A percentile compares a stretch with the other conserved stretches of the same genome.
Conservation (phyloP, 2,329 filamentous ascomycete genomes). For the Hypoxylon sp. region DNA sequence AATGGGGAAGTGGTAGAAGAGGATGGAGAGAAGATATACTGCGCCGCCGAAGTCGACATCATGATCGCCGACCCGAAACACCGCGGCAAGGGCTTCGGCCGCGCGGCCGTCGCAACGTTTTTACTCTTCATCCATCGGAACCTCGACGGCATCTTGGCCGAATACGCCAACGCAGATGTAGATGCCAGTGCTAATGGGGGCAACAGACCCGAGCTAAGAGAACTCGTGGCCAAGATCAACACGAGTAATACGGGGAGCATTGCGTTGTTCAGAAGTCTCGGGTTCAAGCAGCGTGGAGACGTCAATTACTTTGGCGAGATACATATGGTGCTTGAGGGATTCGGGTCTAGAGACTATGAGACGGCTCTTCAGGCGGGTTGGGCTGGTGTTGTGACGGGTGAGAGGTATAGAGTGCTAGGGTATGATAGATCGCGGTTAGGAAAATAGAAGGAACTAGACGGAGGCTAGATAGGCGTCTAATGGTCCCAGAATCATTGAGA, state of each 20-base stretch:
- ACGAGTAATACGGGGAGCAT: constrained; percentile 68
- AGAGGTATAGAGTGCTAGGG: constrained; percentile 38
- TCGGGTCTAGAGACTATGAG: constrained; percentile 35
- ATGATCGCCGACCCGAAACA: constrained; percentile 51
- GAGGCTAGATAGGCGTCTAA: not conserved
- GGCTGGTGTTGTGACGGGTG: not conserved
- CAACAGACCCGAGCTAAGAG: constrained; percentile 56
- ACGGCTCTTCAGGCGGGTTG: not conserved
- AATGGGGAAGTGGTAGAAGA: constrained; percentile 18
- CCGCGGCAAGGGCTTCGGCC: constrained; percentile 49
- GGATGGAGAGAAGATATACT: constrained; percentile 48
- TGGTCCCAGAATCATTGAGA: not conserved
- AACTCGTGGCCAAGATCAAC: constrained; percentile 72
- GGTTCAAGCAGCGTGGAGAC: constrained; percentile 65
- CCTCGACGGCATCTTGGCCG: constrained; percentile 67
- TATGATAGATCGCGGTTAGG: constrained; percentile 43
- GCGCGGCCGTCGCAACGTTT: constrained; percentile 73
- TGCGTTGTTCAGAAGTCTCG: constrained; percentile 66
- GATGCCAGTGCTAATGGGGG: not conserved
- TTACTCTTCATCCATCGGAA: constrained; percentile 76
- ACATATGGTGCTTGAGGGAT: constrained; percentile 61
- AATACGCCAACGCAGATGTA: constrained; percentile 62
- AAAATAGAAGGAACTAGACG: not conserved
- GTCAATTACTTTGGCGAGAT: constrained; percentile 74
- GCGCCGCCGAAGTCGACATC: constrained; percentile 53